Percentiles rank a stretch among this genome's conserved stretches.
phyloP scores from a whole-genome alignment of 768 basidiomycete genomes.

The Suillus spraguei region DNA sequence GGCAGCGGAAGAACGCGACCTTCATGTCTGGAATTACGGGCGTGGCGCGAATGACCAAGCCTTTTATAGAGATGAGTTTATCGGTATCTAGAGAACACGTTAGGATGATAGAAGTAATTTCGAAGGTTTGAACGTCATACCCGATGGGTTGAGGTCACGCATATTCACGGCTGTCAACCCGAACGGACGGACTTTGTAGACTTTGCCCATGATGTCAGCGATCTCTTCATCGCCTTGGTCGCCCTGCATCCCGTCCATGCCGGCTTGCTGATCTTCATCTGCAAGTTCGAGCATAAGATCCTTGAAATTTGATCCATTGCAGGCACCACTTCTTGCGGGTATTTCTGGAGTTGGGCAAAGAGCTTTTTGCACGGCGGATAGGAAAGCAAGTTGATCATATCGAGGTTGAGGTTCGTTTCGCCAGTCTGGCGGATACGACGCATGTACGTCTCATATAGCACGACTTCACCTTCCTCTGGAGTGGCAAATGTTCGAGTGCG shows the following conservation, averaged over 20 bases:
- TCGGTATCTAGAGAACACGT: slow-evolving; percentile 76
- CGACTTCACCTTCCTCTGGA: slow-evolving; percentile 67
- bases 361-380: slow-evolving; percentile 87
- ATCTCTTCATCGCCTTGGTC: slow-evolving; percentile 81
- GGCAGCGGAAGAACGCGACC: slow-evolving; percentile 96
- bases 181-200: slow-evolving; percentile 94
- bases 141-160: slow-evolving; percentile 92
- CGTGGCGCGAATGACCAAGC: slow-evolving; percentile 95
- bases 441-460: slow-evolving; percentile 80
- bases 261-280: slow-evolving; percentile 74
- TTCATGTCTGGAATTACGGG: slow-evolving; percentile 99
- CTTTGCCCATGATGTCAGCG: slow-evolving; percentile 81
- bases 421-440: slow-evolving; percentile 87
- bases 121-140: slow-evolving; percentile 42
- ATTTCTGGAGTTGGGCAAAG: slow-evolving; percentile 82
- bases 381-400: slow-evolving; percentile 81
- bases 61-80: slow-evolving; percentile 95
- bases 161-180: slow-evolving; percentile 86
- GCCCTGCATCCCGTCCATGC: slow-evolving; percentile 75
- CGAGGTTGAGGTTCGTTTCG: slow-evolving; percentile 92
- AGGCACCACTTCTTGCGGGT: slow-evolving; percentile 96
- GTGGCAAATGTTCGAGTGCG: slow-evolving; percentile 51
- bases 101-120: slow-evolving; percentile 2
- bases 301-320: slow-evolving; percentile 97
- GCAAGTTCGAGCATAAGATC: slow-evolving; percentile 90